Evolutionary conservation across 148 eudicot species (phyloP), one percentile per base, ranked within the genome.

Genomic region (Selenicereus undatus): DNA sequence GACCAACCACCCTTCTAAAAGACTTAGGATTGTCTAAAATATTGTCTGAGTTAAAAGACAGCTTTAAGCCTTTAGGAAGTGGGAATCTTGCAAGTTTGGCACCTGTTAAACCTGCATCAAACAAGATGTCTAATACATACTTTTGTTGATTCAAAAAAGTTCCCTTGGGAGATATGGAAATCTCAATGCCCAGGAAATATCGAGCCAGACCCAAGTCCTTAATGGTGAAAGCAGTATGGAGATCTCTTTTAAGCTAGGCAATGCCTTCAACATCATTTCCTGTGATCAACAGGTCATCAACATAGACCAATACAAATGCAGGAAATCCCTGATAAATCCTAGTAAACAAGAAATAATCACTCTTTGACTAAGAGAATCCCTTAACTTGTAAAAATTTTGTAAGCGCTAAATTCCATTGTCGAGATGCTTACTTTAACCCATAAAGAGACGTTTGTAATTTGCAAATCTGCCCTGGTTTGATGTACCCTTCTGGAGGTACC

Each of bases 221-320:
- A 30, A 2, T 26, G n/a, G 64, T 50, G 11, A 75, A 75, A 26
- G 62, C 30, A 14, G 18, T 14, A 6, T 75, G 35, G 2, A 75
- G 17, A 14, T 4, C 2, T 2, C 13, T 6, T 6, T 54, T 26
- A 27, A 51, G 2, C 0, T 0, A 0, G 0, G 1, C 5, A 13
- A 5, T 29, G 0, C 39, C 74, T 3, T 11, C 1, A 3, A 2
- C 20, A 71, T 71, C 43, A 71, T 30, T 14, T n/a, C 78, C 78
- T 12, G 64, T 30, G 10, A 75, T 29, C 1, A 75, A 7, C 10
- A 75, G 0, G 39, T 75, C 78, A 51, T 75, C 78, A 24, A 75
- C 64, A 51, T 75, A 75, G 2, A 51, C 78, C 8, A 54, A 30
- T 3, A 64, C 8, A 22, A 20, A 24, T 7, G 24, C 22, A 22